These are phyloP conservation scores for Apiospora sp. DNA, from an alignment of 2,329 filamentous ascomycete genomes.

Conservation along the genomic window DNA sequence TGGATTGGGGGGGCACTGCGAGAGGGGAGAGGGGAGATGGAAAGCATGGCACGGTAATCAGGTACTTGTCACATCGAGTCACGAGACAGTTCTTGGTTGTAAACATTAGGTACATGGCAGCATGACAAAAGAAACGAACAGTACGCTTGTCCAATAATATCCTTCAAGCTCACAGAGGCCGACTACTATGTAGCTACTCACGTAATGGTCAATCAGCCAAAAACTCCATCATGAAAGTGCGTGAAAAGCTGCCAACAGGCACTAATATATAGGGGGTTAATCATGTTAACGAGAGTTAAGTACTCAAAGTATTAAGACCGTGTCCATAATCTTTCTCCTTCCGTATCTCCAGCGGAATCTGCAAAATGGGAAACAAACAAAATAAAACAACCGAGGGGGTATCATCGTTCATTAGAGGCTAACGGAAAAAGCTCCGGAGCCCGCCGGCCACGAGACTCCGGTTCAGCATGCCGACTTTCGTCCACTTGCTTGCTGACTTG, in stretches of 20 bases:
- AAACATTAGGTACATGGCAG: too few relatives aligned
- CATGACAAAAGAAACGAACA: neutral
- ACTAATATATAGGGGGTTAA: neutral
- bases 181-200: neutral
- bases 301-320: neutral
- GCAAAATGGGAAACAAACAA: too few relatives aligned
- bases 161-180: neutral
- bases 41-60: neutral
- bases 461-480: constrained; percentile 46
- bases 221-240: neutral
- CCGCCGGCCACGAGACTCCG: constrained; percentile 49
- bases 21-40: neutral
- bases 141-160: constrained; percentile 14
- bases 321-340: neutral
- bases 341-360: neutral
- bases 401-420: constrained; percentile 23
- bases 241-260: neutral
- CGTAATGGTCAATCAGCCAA: neutral
- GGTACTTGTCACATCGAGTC: neutral
- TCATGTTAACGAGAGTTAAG: neutral
- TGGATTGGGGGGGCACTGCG: neutral
- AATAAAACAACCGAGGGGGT: neutral
- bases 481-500: constrained; percentile 47
- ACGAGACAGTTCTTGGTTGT: neutral
- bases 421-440: constrained; percentile 55